Evolutionary conservation across 106 monocot species (phyloP), one percentile per base, ranked within the genome.

Genomic region (Dioscorea alata): DNA sequence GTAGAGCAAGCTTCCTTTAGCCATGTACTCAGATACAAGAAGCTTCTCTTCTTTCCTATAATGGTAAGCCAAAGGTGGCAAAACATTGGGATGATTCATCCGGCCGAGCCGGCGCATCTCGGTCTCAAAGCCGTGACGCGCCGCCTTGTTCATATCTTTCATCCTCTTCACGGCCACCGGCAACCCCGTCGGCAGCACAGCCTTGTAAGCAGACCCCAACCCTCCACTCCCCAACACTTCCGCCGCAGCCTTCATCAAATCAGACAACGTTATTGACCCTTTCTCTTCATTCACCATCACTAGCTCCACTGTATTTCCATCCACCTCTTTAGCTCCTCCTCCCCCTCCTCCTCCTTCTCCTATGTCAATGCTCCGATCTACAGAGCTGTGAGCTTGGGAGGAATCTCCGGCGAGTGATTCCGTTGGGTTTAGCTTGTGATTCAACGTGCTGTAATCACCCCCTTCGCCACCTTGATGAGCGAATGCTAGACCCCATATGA

Each of bases 161-260:
- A 86, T 69, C 76, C 95, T 64, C 74, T 91, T 96, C 75, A 96
- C 95, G 21, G 69, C 84, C 79, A 91, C 79, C 35, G 42, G 65
- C 57, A 35, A 51, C 4, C 84, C 81, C 18, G 34, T 71, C 33
- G 60, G 48, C 75, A 88, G 63, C 57, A 81, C 69, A 12, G 80
- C 88, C 61, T 90, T 95, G 78, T 86, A 95, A 23, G 83, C 79
- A 1, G 95, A 83, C 57, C 95, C 91, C 50, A 86, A 23, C 33
- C 84, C 81, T 7, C 88, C 90, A 58, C 71, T 88, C 13, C 88
- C 91, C 61, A 95, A 51, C 83, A 91, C 81, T 82, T 91, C 95
- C 8, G 95, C 95, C 14, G 88, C 79, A 22, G 95, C 90, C 73
- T 86, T 95, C 95, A 95, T 88, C 75, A 95, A 24, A 49, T 95